A percentile compares a stretch with the other conserved stretches of the same genome.
These are phyloP conservation scores for Colletotrichum tabaci DNA, from an alignment of 2,329 filamentous ascomycete species.

Conservation along the genomic window DNA sequence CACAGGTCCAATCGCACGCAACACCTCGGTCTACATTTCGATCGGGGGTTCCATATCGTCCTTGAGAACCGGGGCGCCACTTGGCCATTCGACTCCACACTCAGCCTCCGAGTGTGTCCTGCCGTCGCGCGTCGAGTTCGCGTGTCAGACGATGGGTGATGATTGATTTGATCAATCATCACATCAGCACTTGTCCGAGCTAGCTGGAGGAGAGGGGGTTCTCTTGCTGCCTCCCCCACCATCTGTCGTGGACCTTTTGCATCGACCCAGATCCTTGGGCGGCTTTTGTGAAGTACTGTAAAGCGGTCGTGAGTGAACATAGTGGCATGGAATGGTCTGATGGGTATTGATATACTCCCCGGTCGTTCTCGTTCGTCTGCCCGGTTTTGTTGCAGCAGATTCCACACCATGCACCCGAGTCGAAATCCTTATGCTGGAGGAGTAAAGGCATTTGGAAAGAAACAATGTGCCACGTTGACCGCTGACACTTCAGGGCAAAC, in stretches of 20 bases:
- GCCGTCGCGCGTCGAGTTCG: not conserved
- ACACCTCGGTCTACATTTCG: constrained; percentile 2
- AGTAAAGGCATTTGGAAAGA: no score
- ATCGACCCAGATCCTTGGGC: not conserved
- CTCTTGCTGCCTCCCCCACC: not conserved
- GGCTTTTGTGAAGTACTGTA: not conserved
- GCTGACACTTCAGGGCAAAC: no score
- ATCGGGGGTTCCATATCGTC: not conserved
- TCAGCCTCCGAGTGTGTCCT: constrained; percentile 16
- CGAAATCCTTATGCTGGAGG: no score
- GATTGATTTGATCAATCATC: not conserved
- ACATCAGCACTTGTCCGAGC: not conserved
- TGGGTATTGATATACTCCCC: no score
- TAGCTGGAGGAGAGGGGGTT: no score
- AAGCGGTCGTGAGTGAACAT: no score
- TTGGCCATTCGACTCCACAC: constrained; percentile 7
- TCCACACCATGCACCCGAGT: no score
- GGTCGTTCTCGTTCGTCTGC: no score
- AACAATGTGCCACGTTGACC: no score
- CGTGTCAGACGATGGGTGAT: not conserved
- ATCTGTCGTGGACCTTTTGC: not conserved
- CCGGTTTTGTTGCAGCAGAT: no score
- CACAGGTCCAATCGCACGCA: not conserved
- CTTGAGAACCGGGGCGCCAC: not conserved
- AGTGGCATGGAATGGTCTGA: no score